Evolutionary conservation across 345 rosid species (phyloP).

Genomic region (Eucalyptus lansdowneana): DNA sequence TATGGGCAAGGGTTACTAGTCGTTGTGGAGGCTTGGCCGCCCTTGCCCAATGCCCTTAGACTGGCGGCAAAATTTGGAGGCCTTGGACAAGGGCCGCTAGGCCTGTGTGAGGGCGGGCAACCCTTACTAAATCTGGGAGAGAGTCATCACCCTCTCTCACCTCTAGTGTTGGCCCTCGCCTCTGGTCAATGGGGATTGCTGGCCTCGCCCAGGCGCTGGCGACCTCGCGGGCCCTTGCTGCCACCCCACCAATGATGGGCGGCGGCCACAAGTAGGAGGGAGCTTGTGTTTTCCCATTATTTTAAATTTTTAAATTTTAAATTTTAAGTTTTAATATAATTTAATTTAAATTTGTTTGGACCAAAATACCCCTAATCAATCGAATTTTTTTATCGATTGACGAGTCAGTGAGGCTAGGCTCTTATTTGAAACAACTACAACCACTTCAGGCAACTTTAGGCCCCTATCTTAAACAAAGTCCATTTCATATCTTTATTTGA

Average conservation of each 20-base stretch:
- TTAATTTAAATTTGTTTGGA: too few species aligned
- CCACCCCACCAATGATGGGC: fast-evolving
- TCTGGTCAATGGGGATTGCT: fast-evolving
- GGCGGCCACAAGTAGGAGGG: fast-evolving
- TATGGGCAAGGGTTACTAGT: fast-evolving
- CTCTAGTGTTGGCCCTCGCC: fast-evolving
- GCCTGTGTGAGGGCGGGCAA: fast-evolving
- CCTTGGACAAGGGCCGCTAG: fast-evolving
- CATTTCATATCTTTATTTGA: fast-evolving
- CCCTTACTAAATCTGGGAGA: too few species aligned
- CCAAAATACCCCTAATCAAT: too few species aligned
- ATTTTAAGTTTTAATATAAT: too few species aligned
- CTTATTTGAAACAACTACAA: too few species aligned
- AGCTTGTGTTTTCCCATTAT: fast-evolving
- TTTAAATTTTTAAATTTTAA: too few species aligned
- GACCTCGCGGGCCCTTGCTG: fast-evolving
- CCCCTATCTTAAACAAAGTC: too few species aligned
- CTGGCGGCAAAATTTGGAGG: fast-evolving
- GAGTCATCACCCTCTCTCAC: fast-evolving
- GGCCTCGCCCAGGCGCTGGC: fast-evolving
- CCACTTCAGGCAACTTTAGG: fast-evolving
- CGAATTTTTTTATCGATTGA: fast-evolving
- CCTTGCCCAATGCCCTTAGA: fast-evolving
- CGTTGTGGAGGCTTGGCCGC: fast-evolving
- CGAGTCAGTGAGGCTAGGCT: fast-evolving